Evolutionary conservation across 2,329 filamentous ascomycete genomes (phyloP), one percentile per base, ranked within the genome.

Genomic region (Ramularia collo-cygni): DNA sequence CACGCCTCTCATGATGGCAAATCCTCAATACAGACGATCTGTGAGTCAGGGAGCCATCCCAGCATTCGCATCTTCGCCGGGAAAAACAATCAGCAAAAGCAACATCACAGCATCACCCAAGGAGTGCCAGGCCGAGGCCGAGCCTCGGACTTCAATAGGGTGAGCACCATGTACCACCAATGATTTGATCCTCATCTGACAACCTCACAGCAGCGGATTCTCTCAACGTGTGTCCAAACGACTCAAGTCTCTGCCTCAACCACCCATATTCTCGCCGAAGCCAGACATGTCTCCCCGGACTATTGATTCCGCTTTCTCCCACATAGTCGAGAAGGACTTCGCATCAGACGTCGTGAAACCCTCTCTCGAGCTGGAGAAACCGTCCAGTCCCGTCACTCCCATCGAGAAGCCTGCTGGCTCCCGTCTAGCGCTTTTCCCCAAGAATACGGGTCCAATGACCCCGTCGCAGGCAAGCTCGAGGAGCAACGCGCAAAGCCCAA

Each of bases 191-290:
- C 4, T 16, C 13, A 21, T 24, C 40, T 44, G 35, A 44, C 44
- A 16, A 29, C 16, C 6, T 24, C 12, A 21, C 32, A 53, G 51
- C 21, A 53, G 45, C 21, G 47, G 47, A 35, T 55, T 59, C 43
- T 52, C 51, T 10, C 50, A 54, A 16, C 52, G 55, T 35, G 38
- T 59, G 9, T 58, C 55, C 1, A 50, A 46, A 21, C 53, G 55
- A 28, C 45, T 54, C 14, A 57, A 52, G 31, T 45, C 48, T 34
- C 39, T 50, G n/a, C 38, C 45, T 1, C 42, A 40, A 16, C 40
- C 38, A 8, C 37, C 36, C 8, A 35, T 42, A 14, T 36, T 30
- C 10, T 31, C 27, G 3, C 37, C 40, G 19, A 34, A 31, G 18
- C n/a, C 26, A 16, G 38, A 45, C 10, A 15, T 40, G 12, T 19